Percentiles rank a stretch among this genome's conserved stretches.
These are phyloP conservation scores for Phyllosticta capitalensis DNA, from an alignment of 2,329 filamentous ascomycete species.

Conservation along the genomic window DNA sequence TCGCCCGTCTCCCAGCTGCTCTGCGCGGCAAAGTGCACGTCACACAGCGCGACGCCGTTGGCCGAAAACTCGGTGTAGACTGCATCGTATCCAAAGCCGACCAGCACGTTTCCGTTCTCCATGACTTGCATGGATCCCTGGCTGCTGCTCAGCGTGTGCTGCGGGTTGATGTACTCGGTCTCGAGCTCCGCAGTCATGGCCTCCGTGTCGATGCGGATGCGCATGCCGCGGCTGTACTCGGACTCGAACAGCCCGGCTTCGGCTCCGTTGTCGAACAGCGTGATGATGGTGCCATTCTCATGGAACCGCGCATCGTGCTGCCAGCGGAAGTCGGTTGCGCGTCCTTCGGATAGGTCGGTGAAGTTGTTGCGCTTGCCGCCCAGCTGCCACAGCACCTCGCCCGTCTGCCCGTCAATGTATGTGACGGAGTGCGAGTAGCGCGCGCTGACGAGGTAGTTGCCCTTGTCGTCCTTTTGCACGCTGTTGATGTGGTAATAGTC, in stretches of 20 bases:
- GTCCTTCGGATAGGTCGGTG: conserved; percentile 30
- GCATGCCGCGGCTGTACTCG: conserved; percentile 23
- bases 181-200: conserved; percentile 36
- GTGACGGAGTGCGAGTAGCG: conserved; percentile 16
- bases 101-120: conserved; percentile 35
- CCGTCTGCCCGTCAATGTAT: conserved; percentile 24
- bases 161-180: conserved; percentile 31
- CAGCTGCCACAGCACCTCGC: conserved; percentile 42
- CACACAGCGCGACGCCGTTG: conserved; percentile 32
- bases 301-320: conserved; percentile 45
- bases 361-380: conserved; percentile 40
- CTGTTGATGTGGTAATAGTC: conserved; percentile 34
- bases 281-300: conserved; percentile 18
- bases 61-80: conserved; percentile 39
- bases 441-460: conserved; percentile 17
- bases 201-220: conserved; percentile 30
- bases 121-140: conserved; percentile 37
- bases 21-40: conserved; percentile 31
- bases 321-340: conserved; percentile 40
- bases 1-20: conserved; percentile 17
- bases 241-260: conserved; percentile 14
- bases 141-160: conserved; percentile 27
- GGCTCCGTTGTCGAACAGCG: conserved; percentile 32
- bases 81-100: conserved; percentile 43
- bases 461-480: conserved; percentile 26